phyloP scores from a whole-genome alignment of 2,329 filamentous ascomycete species.

The Aspergillus arachidicola region DNA sequence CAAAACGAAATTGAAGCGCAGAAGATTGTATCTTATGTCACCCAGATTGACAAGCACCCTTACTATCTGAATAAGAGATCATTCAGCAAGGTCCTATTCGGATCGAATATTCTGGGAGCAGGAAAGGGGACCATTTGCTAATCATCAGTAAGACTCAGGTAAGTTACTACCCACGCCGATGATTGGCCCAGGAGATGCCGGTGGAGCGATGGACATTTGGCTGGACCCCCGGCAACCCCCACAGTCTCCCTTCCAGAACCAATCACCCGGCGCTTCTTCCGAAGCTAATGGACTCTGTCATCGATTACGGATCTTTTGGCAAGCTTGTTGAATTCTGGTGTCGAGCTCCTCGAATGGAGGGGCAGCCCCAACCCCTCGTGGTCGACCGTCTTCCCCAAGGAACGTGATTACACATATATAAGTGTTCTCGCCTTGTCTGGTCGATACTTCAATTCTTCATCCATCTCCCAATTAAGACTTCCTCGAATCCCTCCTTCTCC shows the following conservation, averaged over 20 bases:
- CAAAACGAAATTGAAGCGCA: background rate
- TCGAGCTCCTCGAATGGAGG: background rate
- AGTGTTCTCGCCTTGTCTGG: background rate
- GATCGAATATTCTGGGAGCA: conserved; percentile 1
- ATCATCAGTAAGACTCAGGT: conserved; percentile 35
- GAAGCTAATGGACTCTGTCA: conserved; percentile 22
- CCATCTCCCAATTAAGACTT: background rate
- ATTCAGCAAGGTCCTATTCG: conserved; percentile 5
- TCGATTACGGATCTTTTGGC: conserved; percentile 25
- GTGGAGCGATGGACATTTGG: background rate
- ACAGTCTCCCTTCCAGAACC: background rate
- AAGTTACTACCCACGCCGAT: conserved; percentile 9
- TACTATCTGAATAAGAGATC: conserved; percentile 10
- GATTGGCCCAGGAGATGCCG: conserved; percentile 3
- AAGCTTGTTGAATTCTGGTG: background rate
- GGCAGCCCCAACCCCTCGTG: background rate
- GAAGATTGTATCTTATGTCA: background rate
- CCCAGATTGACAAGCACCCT: background rate
- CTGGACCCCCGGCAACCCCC: conserved; percentile 1
- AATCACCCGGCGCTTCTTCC: conserved; percentile 1
- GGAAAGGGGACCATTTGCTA: conserved; percentile 32
- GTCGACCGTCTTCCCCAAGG: background rate
- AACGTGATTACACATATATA: background rate
- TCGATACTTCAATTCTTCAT: background rate
- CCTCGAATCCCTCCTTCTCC: background rate